Conservation (phyloP, 2,329 filamentous ascomycete genomes). For the Fonsecaea multimorphosa region DNA sequence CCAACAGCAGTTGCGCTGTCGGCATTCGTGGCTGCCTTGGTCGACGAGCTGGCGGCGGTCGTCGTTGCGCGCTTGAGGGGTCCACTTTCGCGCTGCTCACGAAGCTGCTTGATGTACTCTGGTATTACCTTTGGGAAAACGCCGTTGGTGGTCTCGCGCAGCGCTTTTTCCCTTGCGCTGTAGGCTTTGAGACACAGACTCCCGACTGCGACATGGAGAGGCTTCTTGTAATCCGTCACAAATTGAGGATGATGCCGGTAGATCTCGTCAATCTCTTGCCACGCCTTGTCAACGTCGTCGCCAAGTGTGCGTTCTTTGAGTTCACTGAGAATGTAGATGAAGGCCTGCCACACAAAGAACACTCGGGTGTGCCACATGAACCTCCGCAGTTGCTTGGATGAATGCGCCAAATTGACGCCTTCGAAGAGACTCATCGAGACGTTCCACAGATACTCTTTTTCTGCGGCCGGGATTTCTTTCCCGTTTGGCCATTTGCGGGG, state of each 20-base stretch:
- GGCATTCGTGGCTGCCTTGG: not conserved
- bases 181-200: constrained; percentile 55
- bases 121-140: constrained; percentile 32
- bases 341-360: constrained; percentile 60
- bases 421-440: constrained; percentile 49
- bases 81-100: constrained; percentile 31
- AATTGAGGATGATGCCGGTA: constrained; percentile 53
- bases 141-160: constrained; percentile 33
- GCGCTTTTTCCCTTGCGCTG: constrained; percentile 42
- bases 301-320: constrained; percentile 47
- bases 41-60: not conserved
- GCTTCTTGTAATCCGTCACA: constrained; percentile 44
- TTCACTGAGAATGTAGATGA: constrained; percentile 58
- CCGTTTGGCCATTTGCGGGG: constrained; percentile 46
- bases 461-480: constrained; percentile 42
- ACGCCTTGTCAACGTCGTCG: constrained; percentile 49
- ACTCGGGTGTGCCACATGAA: constrained; percentile 56
- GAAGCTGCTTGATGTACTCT: constrained; percentile 35
- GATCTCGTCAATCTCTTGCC: constrained; percentile 53
- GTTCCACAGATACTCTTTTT: constrained; percentile 50
- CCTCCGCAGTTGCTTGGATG: constrained; percentile 48
- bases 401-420: constrained; percentile 50
- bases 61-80: constrained; percentile 3
- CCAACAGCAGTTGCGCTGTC: not conserved
- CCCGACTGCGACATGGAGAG: constrained; percentile 52